Conservation (phyloP, 768 basidiomycete genomes). For the Psilocybe azurescens region DNA sequence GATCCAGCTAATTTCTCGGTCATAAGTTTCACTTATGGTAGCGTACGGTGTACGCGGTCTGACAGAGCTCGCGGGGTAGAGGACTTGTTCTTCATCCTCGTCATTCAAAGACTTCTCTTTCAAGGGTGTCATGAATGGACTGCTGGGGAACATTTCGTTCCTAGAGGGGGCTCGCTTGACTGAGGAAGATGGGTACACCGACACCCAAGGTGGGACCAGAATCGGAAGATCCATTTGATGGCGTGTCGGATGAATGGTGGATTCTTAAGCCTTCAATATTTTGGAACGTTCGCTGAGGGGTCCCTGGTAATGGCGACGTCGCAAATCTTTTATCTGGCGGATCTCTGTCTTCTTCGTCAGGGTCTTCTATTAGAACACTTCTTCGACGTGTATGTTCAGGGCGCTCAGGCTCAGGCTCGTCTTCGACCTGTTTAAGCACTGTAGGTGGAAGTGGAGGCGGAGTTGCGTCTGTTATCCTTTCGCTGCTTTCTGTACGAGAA, state of each 20-base stretch:
- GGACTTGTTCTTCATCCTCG: constrained; percentile 75
- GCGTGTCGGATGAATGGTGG: constrained; percentile 58
- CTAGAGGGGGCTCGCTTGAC: constrained; percentile 52
- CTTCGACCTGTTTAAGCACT: constrained; percentile 14
- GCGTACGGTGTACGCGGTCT: constrained; percentile 52
- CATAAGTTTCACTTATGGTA: constrained; percentile 42
- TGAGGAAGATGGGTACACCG: constrained; percentile 56
- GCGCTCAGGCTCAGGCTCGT: constrained; percentile 39
- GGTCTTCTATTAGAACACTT: constrained; percentile 73
- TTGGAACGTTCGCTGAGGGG: constrained; percentile 46
- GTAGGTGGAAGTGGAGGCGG: constrained; percentile 25
- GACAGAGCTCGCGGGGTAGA: constrained; percentile 63
- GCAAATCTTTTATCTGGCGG: constrained; percentile 43
- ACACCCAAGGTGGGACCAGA: constrained; percentile 44
- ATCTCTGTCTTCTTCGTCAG: constrained; percentile 57
- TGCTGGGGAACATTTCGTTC: constrained; percentile 66
- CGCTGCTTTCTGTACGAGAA: constrained; percentile 35
- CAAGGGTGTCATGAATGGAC: constrained; percentile 75
- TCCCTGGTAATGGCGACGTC: constrained; percentile 40
- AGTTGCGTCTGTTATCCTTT: constrained; percentile 28
- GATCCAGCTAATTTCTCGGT: constrained; percentile 78
- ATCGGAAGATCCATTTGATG: constrained; percentile 52
- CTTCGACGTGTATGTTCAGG: constrained; percentile 52
- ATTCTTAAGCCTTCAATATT: constrained; percentile 36
- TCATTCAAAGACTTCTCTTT: constrained; percentile 61